Evolutionary conservation across 129 eudicot genomes (phyloP), one percentile per base, ranked within the genome.

Genomic region (Tagetes patula): DNA sequence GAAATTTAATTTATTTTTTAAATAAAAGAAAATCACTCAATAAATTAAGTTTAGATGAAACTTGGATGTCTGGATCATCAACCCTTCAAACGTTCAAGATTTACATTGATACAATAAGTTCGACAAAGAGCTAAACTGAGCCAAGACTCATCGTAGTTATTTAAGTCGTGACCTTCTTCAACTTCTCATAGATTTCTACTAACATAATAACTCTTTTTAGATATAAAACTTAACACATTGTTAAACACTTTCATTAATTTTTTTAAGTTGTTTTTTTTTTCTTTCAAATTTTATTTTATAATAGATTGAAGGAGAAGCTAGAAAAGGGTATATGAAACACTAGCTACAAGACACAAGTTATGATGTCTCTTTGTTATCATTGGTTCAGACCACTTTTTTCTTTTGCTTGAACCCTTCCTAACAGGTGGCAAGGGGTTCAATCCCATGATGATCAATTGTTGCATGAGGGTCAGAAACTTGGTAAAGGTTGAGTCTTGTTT

Each of bases 321-420:
- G 49, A 71, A 77, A 62, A 12, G 59, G 60, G 60, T 49, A 64
- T 42, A 41, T 62, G 71, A 64, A 46, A 66, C 73, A 72, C 62
- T 71, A 78, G 68, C 62, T 71, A 78, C 59, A 71, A 79, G 67
- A 72, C 82, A 72, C 62, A 78, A 72, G 78, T 79, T 53, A 49
- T 70, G 3, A 71, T 78, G 82, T 71, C 59, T 50, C 20, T 65
- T 41, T 52, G 82, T 71, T 62, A 78, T 71, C 82, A 71, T 71
- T 78, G 77, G 71, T 78, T 64, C 72, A 72, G 78, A 65, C 55
- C 50, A 10, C 45, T 53, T 64, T 71, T 52, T 72, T 9, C 65
- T 71, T 71, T 42, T 72, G 59, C 82, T 63, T 55, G 37, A 63
- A 77, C 48, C 81, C 64, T 66, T 41, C 59, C 45, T 41, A n/a